Evolutionary conservation across 2,329 filamentous ascomycete genomes (phyloP).

Genomic region (Chaetomiaceae sp.): DNA sequence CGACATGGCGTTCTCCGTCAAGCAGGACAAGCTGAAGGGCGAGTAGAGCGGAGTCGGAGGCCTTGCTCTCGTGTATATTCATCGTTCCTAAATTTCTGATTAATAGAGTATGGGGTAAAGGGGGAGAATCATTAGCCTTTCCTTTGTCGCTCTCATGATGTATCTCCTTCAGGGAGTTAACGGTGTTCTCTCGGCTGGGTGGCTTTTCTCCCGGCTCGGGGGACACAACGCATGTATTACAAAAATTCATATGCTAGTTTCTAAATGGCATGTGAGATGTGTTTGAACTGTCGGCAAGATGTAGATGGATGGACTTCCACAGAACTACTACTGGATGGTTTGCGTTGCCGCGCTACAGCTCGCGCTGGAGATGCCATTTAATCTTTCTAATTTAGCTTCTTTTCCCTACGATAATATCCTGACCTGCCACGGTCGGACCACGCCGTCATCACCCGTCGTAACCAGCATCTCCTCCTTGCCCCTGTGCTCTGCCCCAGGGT

Average conservation of each 20-base stretch:
- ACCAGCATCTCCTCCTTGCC: constrained; percentile 75
- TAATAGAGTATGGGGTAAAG: constrained; percentile 9
- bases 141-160: constrained; percentile 2
- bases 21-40: constrained; percentile 64
- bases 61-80: constrained; percentile 2
- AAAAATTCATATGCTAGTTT: not conserved
- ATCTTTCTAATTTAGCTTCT: not conserved
- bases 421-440: constrained; percentile 72
- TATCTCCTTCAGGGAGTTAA: not conserved
- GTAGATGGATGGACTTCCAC: no score
- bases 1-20: constrained; percentile 57
- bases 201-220: not conserved
- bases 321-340: no score
- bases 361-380: not conserved
- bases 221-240: not conserved
- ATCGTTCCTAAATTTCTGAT: constrained; percentile 3
- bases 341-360: no score
- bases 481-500: constrained; percentile 51
- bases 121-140: constrained; percentile 2
- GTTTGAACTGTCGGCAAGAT: not conserved
- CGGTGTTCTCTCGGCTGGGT: not conserved
- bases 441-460: constrained; percentile 87
- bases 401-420: constrained; percentile 10
- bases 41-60: constrained; percentile 37
- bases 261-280: not conserved